Base-by-base conservation (phyloP, 768 basidiomycete species). In the Termitomyces sp. region DNA sequence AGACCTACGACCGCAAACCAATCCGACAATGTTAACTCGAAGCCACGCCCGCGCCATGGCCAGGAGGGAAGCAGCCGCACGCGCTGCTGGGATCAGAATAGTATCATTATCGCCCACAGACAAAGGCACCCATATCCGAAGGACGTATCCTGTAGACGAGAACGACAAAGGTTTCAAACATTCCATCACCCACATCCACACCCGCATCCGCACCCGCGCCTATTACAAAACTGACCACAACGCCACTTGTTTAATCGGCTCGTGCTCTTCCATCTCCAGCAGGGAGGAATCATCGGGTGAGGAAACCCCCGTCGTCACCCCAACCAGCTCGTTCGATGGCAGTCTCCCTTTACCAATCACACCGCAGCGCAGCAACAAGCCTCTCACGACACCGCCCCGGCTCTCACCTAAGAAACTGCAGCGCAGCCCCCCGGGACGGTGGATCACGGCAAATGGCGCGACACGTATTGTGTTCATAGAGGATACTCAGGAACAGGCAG, bases 371-470 rank as follows among this genome's bases (percentile, higher is more conserved):
- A 49, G 5, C 24, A 33, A 57, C 20, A 52, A 13, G 11, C 52
- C 47, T 4, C 54, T 50, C 16, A 58, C 52, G 20, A 63, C 62
- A 3, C 59, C 59, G 1, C 62, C 62, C 4, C 56, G 49, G 13
- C 57, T 58, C 42, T 44, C 53, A 6, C 59, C 59, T 15, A 55
- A 53, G 46, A 55, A 58, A 36, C 53, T 63, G 11, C 62, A 60
- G 48, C 62, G 59, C 44, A 63, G 62, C 49, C 62, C 62, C 6
- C 45, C 31, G n/a, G 27, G 41, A 30, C 57, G 48, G 20, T 63
- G 62, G 62, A 41, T 50, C 56, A 41, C 52, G 34, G 20, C 51
- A 24, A 36, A 55, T 3, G 59, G 42, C 18, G 30, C 46, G 8
- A 53, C 54, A 15, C 56, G 62, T 6, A n/a, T 63, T 41, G 22